phyloP scores from a whole-genome alignment of 164 flowering plant genomes.

The Magnolia sinica region DNA sequence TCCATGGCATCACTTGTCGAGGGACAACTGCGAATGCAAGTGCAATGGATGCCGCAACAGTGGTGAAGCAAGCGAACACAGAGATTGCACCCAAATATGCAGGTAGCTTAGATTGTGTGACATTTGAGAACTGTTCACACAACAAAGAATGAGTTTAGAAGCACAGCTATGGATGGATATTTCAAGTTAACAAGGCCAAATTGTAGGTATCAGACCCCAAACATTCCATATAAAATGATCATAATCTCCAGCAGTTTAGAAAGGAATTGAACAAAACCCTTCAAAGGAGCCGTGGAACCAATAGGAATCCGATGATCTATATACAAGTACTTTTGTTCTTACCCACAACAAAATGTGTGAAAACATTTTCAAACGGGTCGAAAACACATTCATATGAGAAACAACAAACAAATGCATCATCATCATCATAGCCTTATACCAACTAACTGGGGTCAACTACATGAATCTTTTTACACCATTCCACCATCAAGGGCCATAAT shows the following conservation, averaged over 20 bases:
- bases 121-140: conserved; percentile 39
- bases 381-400: not conserved
- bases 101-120: conserved; percentile 60
- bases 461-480: too few relatives aligned
- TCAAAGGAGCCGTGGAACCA: not conserved
- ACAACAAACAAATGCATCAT: too few relatives aligned
- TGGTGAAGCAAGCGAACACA: conserved; percentile 52
- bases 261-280: not conserved
- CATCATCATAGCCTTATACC: too few relatives aligned
- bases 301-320: not conserved
- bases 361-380: not conserved
- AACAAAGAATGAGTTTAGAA: conserved; percentile 8
- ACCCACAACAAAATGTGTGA: too few relatives aligned
- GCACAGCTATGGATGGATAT: conserved; percentile 3
- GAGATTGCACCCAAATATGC: conserved; percentile 67
- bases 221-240: not conserved
- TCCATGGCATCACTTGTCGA: conserved; percentile 94
- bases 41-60: conserved; percentile 56
- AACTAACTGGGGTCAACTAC: too few relatives aligned
- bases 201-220: not conserved
- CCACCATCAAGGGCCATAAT: too few relatives aligned
- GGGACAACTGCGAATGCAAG: conserved; percentile 72
- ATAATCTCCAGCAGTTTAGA: not conserved
- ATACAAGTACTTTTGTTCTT: too few relatives aligned
- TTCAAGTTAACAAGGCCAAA: conserved; percentile 1